Evolutionary conservation across 768 basidiomycete species (phyloP).

Genomic region (Serendipita indica): DNA sequence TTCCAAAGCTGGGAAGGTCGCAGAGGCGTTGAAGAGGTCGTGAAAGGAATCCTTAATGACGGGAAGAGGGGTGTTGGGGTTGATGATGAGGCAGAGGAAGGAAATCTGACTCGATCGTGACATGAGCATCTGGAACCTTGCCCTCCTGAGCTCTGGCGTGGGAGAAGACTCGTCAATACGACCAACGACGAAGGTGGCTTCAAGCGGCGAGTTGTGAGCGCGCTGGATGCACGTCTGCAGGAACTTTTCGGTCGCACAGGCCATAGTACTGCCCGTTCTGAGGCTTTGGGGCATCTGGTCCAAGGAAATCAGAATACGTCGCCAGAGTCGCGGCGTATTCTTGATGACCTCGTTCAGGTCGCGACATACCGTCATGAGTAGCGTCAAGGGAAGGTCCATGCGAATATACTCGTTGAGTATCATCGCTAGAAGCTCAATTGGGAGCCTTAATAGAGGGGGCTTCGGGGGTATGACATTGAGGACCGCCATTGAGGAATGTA

Average conservation of each 20-base stretch:
- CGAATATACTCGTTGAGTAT: neutral
- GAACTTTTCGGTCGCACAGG: neutral
- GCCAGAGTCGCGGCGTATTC: neutral
- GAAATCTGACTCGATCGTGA: neutral
- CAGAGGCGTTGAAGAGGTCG: neutral
- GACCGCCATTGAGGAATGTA: no score
- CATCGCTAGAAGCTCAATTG: neutral
- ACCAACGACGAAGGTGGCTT: neutral
- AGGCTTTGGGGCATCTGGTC: neutral
- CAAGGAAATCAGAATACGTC: neutral
- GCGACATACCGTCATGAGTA: neutral
- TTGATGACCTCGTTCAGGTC: neutral
- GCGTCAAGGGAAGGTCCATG: neutral
- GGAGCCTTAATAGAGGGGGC: no score
- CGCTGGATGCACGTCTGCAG: neutral
- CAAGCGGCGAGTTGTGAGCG: neutral
- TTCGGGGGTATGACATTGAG: no score
- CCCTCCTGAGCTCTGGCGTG: neutral
- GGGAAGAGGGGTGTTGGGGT: neutral
- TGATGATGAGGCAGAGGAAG: neutral
- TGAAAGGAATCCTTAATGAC: neutral
- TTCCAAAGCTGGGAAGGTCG: neutral
- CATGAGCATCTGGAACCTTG: neutral
- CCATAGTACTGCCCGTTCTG: neutral
- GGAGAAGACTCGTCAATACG: neutral